Percentiles rank a stretch among this genome's conserved stretches.
Conservation (phyloP, 352 stramenopile genomes). For the Thraustochytrium aureum region DNA sequence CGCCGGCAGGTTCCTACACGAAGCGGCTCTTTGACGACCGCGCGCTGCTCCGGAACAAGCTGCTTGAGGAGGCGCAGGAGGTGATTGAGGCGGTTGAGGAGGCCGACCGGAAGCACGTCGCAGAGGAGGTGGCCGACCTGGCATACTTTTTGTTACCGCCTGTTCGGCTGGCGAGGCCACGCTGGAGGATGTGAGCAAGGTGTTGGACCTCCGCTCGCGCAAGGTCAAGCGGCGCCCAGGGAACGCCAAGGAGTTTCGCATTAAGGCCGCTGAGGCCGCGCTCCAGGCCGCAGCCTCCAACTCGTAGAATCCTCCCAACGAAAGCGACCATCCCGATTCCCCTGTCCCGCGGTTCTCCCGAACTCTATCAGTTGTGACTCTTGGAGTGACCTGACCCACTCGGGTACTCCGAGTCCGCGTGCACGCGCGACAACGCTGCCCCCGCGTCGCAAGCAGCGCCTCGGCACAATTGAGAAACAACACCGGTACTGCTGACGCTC, state of each 20-base stretch:
- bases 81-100: slow-evolving; percentile 72
- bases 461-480: too few relatives aligned
- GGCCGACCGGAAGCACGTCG: slow-evolving; percentile 74
- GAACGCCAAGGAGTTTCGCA: slow-evolving; percentile 80
- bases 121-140: slow-evolving; percentile 91
- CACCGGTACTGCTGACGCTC: too few relatives aligned
- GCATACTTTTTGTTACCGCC: slow-evolving; percentile 93
- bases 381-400: too few relatives aligned
- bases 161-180: slow-evolving; percentile 83
- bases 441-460: too few relatives aligned
- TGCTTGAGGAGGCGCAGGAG: slow-evolving; percentile 95
- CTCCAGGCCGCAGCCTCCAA: too few relatives aligned
- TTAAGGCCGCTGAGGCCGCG: slow-evolving; percentile 72
- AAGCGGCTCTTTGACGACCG: slow-evolving; percentile 92
- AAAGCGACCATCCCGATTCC: too few relatives aligned
- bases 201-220: slow-evolving; percentile 83
- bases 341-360: too few relatives aligned
- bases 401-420: too few relatives aligned
- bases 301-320: too few relatives aligned
- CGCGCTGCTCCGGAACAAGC: slow-evolving; percentile 87
- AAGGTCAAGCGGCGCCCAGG: slow-evolving; percentile 85
- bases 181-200: slow-evolving; percentile 83
- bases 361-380: too few relatives aligned
- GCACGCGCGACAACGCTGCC: too few relatives aligned
- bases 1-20: slow-evolving; percentile 91